Conservation (phyloP, 2,329 filamentous ascomycete species). For the Diaporthe citri region DNA sequence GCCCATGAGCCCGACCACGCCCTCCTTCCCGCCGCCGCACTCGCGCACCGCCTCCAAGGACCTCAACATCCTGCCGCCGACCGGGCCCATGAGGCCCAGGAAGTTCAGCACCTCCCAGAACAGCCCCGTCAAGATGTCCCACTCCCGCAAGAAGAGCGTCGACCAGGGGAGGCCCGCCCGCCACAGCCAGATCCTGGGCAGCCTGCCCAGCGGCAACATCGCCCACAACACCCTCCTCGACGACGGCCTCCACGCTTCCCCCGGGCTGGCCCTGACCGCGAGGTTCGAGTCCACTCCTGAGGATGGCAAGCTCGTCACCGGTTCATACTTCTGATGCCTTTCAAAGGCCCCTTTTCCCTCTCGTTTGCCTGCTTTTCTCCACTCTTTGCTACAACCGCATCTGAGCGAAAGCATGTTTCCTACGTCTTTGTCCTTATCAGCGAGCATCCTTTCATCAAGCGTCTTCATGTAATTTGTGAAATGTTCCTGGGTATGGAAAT, state of each 20-base stretch:
- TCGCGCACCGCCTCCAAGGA: constrained; percentile 32
- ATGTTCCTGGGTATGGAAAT: constrained; percentile 8
- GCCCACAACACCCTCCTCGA: constrained; percentile 27
- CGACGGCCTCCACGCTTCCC: constrained; percentile 23
- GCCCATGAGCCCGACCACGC: constrained; percentile 32
- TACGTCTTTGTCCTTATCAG: constrained; percentile 4
- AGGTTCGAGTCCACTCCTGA: constrained; percentile 40
- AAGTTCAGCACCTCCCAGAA: constrained; percentile 41
- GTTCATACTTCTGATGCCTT: constrained; percentile 34
- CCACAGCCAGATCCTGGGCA: constrained; percentile 39
- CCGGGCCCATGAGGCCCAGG: constrained; percentile 28
- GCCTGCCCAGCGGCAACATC: constrained; percentile 36
- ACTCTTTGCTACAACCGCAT: constrained; percentile 4
- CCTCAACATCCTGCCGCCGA: not conserved
- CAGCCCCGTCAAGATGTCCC: constrained; percentile 37
- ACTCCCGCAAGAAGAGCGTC: constrained; percentile 36
- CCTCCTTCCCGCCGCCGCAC: constrained; percentile 29
- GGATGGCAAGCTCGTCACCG: constrained; percentile 34
- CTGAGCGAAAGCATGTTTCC: constrained; percentile 11
- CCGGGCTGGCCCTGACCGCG: constrained; percentile 36
- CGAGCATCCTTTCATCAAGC: constrained; percentile 26
- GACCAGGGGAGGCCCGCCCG: constrained; percentile 35
- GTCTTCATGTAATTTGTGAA: not conserved
- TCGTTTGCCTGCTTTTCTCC: not conserved
- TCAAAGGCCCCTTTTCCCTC: not conserved